Percentiles rank a stretch among this genome's conserved stretches.
Conservation (phyloP, 2,329 filamentous ascomycete genomes). For the Tolypocladium pustulatum region DNA sequence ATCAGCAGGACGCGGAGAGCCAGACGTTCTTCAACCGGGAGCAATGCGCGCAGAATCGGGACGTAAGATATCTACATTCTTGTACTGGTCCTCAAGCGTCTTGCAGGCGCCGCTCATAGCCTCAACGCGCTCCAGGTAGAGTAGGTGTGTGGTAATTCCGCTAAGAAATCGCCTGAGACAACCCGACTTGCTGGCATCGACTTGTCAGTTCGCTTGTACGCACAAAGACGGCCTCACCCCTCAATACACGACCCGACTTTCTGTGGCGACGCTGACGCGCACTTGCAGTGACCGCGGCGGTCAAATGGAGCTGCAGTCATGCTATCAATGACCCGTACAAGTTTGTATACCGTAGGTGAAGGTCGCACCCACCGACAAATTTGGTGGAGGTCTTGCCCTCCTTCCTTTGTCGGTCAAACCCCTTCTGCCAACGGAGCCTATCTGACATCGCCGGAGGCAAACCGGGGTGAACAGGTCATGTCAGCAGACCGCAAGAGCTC, state of each 20-base stretch:
- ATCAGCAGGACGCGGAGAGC: background rate
- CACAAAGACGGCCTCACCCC: background rate
- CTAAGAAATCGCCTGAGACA: background rate
- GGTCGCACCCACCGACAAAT: background rate
- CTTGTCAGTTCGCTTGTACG: background rate
- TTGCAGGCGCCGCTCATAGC: background rate
- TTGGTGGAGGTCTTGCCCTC: background rate
- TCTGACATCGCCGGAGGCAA: background rate
- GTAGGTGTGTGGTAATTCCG: background rate
- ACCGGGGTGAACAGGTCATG: background rate
- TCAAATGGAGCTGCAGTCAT: background rate
- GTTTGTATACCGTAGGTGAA: background rate
- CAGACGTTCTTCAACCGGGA: background rate
- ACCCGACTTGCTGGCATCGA: background rate
- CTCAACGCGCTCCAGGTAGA: background rate
- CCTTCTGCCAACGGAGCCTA: background rate
- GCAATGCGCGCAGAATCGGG: background rate
- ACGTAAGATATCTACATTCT: background rate
- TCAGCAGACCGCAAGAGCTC: background rate
- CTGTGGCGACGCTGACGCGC: background rate
- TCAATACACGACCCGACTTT: background rate
- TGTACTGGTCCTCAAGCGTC: background rate
- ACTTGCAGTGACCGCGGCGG: background rate
- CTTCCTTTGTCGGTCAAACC: background rate
- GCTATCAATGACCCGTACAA: background rate